Base-by-base conservation (phyloP, 2,329 filamentous ascomycete genomes). In the Scedosporium apiospermum region DNA sequence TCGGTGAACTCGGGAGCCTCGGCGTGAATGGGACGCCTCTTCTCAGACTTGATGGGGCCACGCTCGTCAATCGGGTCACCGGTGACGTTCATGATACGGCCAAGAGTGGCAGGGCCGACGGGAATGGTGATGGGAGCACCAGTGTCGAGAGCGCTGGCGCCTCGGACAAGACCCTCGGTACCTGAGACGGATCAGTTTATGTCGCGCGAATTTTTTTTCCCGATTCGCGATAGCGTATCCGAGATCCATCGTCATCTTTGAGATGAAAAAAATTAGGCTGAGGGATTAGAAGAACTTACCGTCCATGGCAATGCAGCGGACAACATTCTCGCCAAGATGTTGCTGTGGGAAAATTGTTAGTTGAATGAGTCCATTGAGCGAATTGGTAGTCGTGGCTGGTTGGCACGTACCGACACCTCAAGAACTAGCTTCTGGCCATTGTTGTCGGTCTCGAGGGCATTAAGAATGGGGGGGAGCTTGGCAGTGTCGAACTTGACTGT, bases 241-340 rank as follows among this genome's bases (percentile, higher is more conserved):
- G n/a, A n/a, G 44, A 38, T 12, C 4, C 12, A 38, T 49, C 21
- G 44, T 49, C 44, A 49, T 49, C 21, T 16, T 7, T 49, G 44
- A 55, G 27, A 62, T 38, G 60, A 34, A 34, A 9, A 41, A 65
- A 58, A 62, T 30, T 65, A 64, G 65, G 61, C 62, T 12, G 18
- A 26, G 23, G 23, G 18, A 55, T 23, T 49, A n/a, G 63, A 67
- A 64, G 63, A 78, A 78, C 86, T 80, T 88, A 96, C 93, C 95
- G 82, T 99, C 95, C 95, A 99, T 99, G 82, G 95, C 95, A 96
- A 99, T 99, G 81, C 91, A 96, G 80, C 95, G 89, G 79, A 99
- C 95, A 77, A 97, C 91, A 85, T 91, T 96, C 85, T 99, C 91
- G 83, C 95, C 95, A 80, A 99, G 83, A 88, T 98, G 95, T 97